A percentile compares a stretch with the other conserved stretches of the same genome.
phyloP scores from a whole-genome alignment of 306 rosid genomes.

The Rosa lucieae region DNA sequence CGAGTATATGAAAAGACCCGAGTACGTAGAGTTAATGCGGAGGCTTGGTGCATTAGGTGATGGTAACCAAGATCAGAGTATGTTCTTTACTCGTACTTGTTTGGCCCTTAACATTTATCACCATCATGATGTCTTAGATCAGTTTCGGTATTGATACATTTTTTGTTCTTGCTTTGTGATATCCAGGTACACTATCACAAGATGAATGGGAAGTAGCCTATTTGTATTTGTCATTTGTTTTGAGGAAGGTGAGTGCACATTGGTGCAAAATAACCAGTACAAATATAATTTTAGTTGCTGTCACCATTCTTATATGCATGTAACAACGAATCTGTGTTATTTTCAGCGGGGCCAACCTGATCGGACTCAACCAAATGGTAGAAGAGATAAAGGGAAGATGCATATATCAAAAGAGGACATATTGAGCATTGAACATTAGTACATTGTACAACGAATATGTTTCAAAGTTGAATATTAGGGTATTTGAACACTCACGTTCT shows the following conservation, averaged over 20 bases:
- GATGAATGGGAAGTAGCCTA: conserved; percentile 78
- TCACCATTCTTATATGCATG: not conserved
- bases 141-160: not conserved
- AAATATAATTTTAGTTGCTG: not conserved
- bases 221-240: conserved; percentile 59
- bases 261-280: not conserved
- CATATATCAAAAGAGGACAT: conserved; percentile 70
- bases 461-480: not conserved
- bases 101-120: not conserved
- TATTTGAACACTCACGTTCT: too few relatives aligned
- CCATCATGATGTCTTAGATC: not conserved
- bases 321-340: conserved; percentile 1
- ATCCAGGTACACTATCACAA: conserved; percentile 56
- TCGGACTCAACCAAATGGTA: conserved; percentile 35
- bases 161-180: not conserved
- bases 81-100: not conserved
- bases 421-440: conserved; percentile 13
- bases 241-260: conserved; percentile 48
- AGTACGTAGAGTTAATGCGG: conserved; percentile 87
- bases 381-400: conserved; percentile 65
- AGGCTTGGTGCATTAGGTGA: conserved; percentile 97
- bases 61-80: conserved; percentile 87
- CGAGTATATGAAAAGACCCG: conserved; percentile 71
- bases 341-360: conserved; percentile 80
- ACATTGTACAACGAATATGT: not conserved